Evolutionary conservation across 768 basidiomycete species (phyloP).

Genomic region (Hydnomerulius pinastri): DNA sequence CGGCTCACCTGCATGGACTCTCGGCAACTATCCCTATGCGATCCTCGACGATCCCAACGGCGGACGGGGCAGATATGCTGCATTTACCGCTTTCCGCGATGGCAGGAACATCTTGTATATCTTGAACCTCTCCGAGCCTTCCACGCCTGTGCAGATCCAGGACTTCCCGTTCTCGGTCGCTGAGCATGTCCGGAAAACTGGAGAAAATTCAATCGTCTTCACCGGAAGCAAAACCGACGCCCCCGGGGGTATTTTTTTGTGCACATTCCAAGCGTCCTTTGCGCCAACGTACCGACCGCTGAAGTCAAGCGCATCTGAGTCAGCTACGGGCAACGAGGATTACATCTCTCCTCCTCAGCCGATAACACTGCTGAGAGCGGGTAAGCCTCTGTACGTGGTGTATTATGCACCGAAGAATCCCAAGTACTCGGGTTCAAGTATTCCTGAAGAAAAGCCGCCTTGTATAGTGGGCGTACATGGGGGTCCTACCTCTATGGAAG

Average conservation of each 20-base stretch:
- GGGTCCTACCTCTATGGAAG: constrained; percentile 58
- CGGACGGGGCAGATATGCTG: constrained; percentile 19
- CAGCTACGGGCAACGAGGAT: constrained; percentile 12
- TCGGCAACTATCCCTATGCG: constrained; percentile 51
- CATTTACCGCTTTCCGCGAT: constrained; percentile 34
- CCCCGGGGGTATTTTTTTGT: constrained; percentile 31
- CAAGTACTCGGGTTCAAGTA: constrained; percentile 48
- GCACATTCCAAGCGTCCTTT: constrained; percentile 27
- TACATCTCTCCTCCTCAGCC: constrained; percentile 52
- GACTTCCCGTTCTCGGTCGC: constrained; percentile 38
- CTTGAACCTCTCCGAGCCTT: constrained; percentile 26
- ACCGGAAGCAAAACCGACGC: constrained; percentile 34
- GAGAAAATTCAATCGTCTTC: constrained; percentile 33
- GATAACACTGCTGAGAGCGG: constrained; percentile 41
- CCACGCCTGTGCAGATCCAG: constrained; percentile 22
- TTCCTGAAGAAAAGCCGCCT: constrained; percentile 61
- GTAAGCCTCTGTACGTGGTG: constrained; percentile 55
- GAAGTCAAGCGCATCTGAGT: constrained; percentile 24
- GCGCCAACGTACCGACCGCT: constrained; percentile 21
- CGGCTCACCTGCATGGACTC: constrained; percentile 54
- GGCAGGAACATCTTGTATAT: constrained; percentile 39
- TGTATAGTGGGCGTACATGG: constrained; percentile 68
- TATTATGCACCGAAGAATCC: constrained; percentile 73
- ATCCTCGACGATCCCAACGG: constrained; percentile 37
- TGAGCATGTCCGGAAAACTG: constrained; percentile 24